Evolutionary conservation across 176 grass and related monocot genomes (phyloP).

Genomic region (Carex scoparia): DNA sequence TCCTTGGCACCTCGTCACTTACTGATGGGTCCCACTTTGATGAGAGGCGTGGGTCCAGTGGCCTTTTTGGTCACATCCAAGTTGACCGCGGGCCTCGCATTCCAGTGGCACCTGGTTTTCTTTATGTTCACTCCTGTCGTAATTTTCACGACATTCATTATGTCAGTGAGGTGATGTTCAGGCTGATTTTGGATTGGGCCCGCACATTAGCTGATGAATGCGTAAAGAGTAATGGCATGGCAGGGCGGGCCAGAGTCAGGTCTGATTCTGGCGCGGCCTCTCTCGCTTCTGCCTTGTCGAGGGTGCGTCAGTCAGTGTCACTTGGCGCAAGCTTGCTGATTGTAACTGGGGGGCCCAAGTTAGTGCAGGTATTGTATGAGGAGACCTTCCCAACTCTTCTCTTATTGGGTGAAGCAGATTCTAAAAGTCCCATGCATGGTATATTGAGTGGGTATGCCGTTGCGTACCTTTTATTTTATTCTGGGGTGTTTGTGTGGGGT

Average conservation of each 20-base stretch:
- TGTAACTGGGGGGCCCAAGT: slow-evolving; percentile 48
- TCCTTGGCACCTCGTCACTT: slow-evolving; percentile 42
- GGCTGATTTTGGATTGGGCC: slow-evolving; percentile 51
- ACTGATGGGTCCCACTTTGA: slow-evolving; percentile 28
- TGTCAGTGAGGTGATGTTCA: slow-evolving; percentile 57
- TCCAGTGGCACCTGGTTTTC: slow-evolving; percentile 45
- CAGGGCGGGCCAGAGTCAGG: background rate
- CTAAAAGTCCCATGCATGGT: slow-evolving; percentile 37
- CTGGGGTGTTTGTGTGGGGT: slow-evolving; percentile 20
- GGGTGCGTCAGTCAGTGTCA: slow-evolving; percentile 46
- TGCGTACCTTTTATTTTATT: slow-evolving; percentile 45
- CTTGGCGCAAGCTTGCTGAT: slow-evolving; percentile 59
- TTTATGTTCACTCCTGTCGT: slow-evolving; percentile 49
- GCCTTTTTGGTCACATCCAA: slow-evolving; percentile 38
- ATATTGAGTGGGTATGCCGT: slow-evolving; percentile 58
- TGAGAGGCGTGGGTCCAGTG: slow-evolving; percentile 30
- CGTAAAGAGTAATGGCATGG: slow-evolving; percentile 12
- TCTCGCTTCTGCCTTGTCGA: slow-evolving; percentile 40
- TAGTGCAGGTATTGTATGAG: slow-evolving; percentile 58
- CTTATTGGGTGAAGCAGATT: slow-evolving; percentile 42
- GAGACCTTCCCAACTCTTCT: slow-evolving; percentile 59
- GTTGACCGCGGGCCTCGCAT: slow-evolving; percentile 20
- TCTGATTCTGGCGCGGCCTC: slow-evolving; percentile 49
- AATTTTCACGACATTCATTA: slow-evolving; percentile 51
- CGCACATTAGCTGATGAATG: slow-evolving; percentile 44